Base-by-base conservation (phyloP, 257 asterid species). In the Phtheirospermum japonicum region DNA sequence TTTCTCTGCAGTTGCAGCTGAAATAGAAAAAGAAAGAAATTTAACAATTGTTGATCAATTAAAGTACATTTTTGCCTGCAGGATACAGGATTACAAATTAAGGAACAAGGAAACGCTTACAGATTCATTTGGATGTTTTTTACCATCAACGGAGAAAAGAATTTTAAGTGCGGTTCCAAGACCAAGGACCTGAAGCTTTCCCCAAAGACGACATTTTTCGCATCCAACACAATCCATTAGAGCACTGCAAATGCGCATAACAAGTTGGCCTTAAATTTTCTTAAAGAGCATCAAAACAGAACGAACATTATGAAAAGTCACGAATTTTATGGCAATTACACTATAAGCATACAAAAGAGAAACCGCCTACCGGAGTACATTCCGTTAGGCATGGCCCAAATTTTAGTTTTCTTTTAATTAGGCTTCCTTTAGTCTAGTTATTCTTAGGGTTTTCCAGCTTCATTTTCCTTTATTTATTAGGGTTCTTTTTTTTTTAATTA, bases 211-310 rank as follows among this genome's bases (percentile, higher is more conserved):
- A 66, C 98, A 90, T 79, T 90, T 90, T 65, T 90, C 98, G 23
- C 96, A 90, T 62, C 98, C 98, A 57, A 90, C 95, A 77, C 98
- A 90, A 68, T 90, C 98, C 89, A 90, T 90, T 73, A 90, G 66
- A 61, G 91, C 89, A 46, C 98, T 90, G 84, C 77, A 70, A 19
- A 49, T 61, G 75, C 42, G 34, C 61, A 69, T 34, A 59, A 57
- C 45, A 64, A 36, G 39, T 70, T 23, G 28, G 50, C 43, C 43
- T 7, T 67, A 13, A 55, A 26, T 59, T 11, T 14, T 49, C n/a
- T 56, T 9, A n/a, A 51, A 11, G 31, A 54, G 37, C 28, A 54
- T 70, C 65, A 20, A 33, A 16, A 28, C 28, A 14, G 23, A 39
- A 23, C 0, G 20, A 53, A 40, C 12, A 39, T 4, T 7, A 34